Evolutionary conservation across 2,329 filamentous ascomycete genomes (phyloP).

Genomic region (Teratosphaeria pseudoeucalypti): DNA sequence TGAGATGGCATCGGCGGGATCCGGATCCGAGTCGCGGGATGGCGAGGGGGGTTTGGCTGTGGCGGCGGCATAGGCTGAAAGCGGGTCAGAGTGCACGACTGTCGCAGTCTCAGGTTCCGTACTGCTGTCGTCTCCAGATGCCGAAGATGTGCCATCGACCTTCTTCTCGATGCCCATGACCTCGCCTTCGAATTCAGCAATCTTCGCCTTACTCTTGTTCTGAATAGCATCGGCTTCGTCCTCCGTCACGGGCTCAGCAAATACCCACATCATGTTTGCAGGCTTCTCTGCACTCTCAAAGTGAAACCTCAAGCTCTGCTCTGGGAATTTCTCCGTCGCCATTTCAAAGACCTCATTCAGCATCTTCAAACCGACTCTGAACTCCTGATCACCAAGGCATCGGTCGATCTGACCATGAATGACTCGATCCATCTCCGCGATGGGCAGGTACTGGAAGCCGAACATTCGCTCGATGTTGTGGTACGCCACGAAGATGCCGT

Average conservation of each 20-base stretch:
- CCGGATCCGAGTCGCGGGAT: background rate
- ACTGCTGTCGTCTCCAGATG: conserved; percentile 1
- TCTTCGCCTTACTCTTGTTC: conserved; percentile 49
- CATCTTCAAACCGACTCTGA: conserved; percentile 67
- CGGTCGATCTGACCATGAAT: conserved; percentile 68
- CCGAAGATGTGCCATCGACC: conserved; percentile 1
- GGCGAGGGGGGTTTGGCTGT: background rate
- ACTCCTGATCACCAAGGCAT: conserved; percentile 69
- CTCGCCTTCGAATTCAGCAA: conserved; percentile 57
- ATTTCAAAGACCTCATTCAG: conserved; percentile 70
- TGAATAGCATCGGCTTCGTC: conserved; percentile 67
- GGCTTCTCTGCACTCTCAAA: conserved; percentile 36
- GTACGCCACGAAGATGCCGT: conserved; percentile 93
- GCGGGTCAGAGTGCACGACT: background rate
- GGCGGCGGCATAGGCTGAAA: background rate
- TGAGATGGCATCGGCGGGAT: background rate
- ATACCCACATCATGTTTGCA: conserved; percentile 67
- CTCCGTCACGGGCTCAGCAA: conserved; percentile 72
- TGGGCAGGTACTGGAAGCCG: conserved; percentile 86
- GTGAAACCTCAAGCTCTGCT: conserved; percentile 33
- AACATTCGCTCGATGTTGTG: conserved; percentile 95
- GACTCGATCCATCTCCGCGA: conserved; percentile 79
- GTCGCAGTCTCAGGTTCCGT: background rate
- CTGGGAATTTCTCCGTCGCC: conserved; percentile 64
- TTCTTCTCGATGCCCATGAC: conserved; percentile 21